These are phyloP conservation scores for Colletotrichum musicola DNA, from an alignment of 2,329 filamentous ascomycete genomes.

Conservation along the genomic window DNA sequence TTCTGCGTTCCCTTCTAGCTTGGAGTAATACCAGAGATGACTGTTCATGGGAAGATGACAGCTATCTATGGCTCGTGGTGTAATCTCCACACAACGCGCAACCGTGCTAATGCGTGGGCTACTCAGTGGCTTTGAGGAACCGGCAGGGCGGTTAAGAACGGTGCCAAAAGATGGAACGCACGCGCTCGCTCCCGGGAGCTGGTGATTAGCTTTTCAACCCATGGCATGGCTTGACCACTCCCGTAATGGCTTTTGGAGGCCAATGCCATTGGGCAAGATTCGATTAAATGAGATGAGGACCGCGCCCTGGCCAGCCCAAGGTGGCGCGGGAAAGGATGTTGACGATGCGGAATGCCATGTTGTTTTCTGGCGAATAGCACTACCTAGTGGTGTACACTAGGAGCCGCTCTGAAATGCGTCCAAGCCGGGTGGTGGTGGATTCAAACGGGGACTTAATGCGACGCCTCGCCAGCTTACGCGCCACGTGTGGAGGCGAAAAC, in stretches of 20 bases:
- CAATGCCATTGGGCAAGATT: background rate
- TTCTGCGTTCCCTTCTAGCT: too few relatives aligned
- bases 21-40: too few relatives aligned
- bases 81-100: slow-evolving; percentile 24
- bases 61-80: slow-evolving; percentile 8
- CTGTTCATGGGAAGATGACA: background rate
- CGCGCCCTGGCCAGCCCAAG: background rate
- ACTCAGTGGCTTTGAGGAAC: slow-evolving; percentile 12
- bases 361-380: background rate
- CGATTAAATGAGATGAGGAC: background rate
- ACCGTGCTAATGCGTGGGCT: background rate
- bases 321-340: background rate
- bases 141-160: background rate
- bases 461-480: background rate
- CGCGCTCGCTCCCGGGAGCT: background rate
- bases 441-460: too few relatives aligned
- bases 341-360: background rate
- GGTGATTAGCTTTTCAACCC: background rate
- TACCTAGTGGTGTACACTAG: background rate
- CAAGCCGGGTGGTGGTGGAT: background rate
- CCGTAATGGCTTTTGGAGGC: background rate
- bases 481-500: background rate
- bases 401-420: background rate
- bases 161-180: background rate
- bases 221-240: background rate